phyloP scores from a whole-genome alignment of 768 basidiomycete species.

The Mrakia gelida region DNA sequence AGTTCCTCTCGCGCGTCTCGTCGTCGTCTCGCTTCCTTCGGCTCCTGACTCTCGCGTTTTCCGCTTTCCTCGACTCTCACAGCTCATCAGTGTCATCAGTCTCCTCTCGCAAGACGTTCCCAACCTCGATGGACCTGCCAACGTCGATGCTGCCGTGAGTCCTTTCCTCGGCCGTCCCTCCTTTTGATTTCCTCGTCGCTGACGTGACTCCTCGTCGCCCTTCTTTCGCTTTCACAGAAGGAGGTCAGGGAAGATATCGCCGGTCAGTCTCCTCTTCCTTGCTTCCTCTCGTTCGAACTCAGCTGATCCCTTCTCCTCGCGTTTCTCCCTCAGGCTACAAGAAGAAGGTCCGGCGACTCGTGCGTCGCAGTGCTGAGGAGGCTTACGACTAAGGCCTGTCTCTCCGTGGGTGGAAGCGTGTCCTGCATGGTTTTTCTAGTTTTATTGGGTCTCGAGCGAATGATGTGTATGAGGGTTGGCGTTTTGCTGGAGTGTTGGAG shows the following conservation, averaged over 20 bases:
- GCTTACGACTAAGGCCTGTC: constrained; percentile 23
- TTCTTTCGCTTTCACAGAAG: constrained; percentile 34
- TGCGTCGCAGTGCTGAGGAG: constrained; percentile 23
- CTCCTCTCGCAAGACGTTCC: constrained; percentile 87
- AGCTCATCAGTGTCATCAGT: constrained; percentile 96
- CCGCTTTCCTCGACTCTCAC: neutral
- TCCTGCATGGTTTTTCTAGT: neutral
- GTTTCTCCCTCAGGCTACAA: constrained; percentile 59
- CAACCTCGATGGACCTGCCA: constrained; percentile 88
- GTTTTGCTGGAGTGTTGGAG: too few relatives aligned
- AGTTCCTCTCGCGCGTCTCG: constrained; percentile 36
- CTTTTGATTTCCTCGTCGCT: neutral
- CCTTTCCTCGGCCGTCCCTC: neutral
- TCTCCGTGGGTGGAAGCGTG: neutral
- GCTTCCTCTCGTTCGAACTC: neutral
- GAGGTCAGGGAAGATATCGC: constrained; percentile 40
- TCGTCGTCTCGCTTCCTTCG: neutral
- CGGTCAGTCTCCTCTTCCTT: constrained; percentile 34
- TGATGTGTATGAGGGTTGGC: constrained; percentile 2
- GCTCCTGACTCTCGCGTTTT: neutral
- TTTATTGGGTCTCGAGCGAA: neutral
- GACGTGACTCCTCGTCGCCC: constrained; percentile 6
- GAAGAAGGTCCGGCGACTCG: constrained; percentile 82
- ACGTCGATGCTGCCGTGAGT: constrained; percentile 78
- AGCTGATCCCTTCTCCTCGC: too few relatives aligned